Evolutionary conservation across 331 rosid species (phyloP).

Genomic region (Cydonia oblonga): DNA sequence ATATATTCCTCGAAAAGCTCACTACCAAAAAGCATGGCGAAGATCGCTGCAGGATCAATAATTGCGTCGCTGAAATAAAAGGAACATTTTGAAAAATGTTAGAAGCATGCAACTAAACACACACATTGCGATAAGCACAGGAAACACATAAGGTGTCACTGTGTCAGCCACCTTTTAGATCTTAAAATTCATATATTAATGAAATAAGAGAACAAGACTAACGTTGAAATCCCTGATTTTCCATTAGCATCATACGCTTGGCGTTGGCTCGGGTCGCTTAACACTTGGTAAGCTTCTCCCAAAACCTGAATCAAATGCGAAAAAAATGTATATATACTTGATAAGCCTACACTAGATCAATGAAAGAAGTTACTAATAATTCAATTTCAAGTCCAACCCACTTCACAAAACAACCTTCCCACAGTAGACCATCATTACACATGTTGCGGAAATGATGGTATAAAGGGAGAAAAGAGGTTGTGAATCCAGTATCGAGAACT

Average conservation of each 20-base stretch:
- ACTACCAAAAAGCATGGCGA: slow-evolving; percentile 98
- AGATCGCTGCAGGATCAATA: slow-evolving; percentile 97
- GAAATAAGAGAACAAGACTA: slow-evolving; percentile 20
- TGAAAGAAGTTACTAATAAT: not conserved
- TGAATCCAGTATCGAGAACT: not conserved
- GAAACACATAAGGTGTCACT: not conserved
- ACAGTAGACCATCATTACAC: not conserved
- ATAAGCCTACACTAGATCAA: not conserved
- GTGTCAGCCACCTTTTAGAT: slow-evolving; percentile 7
- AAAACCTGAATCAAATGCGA: slow-evolving; percentile 44
- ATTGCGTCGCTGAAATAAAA: slow-evolving; percentile 65
- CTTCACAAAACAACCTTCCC: not conserved
- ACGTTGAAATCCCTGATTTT: slow-evolving; percentile 96
- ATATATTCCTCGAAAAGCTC: slow-evolving; percentile 97
- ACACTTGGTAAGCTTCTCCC: slow-evolving; percentile 97
- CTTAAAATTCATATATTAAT: slow-evolving; percentile 4
- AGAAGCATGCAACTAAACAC: not conserved
- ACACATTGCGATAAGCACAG: not conserved
- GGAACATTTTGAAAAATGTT: slow-evolving; percentile 5
- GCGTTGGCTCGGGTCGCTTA: slow-evolving; percentile 78
- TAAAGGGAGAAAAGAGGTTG: not conserved
- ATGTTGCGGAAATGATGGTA: not conserved
- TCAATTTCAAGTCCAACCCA: not conserved
- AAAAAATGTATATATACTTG: not conserved
- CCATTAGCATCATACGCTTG: slow-evolving; percentile 86